Percentiles rank a stretch among this genome's conserved stretches.
Conservation (phyloP, 257 asterid species). For the Solanum phureja region DNA sequence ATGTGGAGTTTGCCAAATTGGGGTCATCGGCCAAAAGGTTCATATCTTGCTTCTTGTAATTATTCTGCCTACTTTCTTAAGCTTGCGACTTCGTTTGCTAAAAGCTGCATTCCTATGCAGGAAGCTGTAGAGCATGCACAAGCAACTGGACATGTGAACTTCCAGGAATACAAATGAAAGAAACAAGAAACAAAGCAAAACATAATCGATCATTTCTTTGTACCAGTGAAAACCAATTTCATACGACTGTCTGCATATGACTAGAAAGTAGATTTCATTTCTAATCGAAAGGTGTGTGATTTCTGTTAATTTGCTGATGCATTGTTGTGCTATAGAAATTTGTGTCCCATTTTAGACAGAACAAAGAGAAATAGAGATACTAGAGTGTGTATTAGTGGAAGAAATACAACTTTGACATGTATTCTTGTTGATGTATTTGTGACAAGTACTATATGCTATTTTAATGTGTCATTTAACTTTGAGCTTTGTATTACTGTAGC, state of each 20-base stretch:
- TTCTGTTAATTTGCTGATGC: neutral
- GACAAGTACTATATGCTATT: too few species aligned
- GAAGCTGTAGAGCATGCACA: constrained; percentile 91
- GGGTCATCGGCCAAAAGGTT: constrained; percentile 90
- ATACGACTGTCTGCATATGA: neutral
- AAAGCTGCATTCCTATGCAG: constrained; percentile 23
- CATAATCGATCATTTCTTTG: neutral
- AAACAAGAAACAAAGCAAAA: neutral
- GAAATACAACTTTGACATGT: neutral
- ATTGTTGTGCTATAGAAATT: neutral
- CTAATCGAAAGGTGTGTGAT: neutral
- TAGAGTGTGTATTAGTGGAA: neutral
- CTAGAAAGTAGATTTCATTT: neutral
- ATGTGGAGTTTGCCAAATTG: constrained; percentile 91
- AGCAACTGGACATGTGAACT: constrained; percentile 93
- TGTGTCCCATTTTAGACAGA: neutral
- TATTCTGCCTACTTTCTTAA: neutral
- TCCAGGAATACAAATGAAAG: constrained; percentile 65
- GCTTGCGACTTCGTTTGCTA: neutral
- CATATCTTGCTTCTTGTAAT: neutral
- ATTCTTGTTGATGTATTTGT: neutral
- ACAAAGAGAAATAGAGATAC: neutral
- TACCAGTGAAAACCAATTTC: neutral
- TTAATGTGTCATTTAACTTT: too few species aligned
- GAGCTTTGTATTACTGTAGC: too few species aligned